phyloP scores from a whole-genome alignment of 2,329 filamentous ascomycete species.

The Ramularia endophylla region DNA sequence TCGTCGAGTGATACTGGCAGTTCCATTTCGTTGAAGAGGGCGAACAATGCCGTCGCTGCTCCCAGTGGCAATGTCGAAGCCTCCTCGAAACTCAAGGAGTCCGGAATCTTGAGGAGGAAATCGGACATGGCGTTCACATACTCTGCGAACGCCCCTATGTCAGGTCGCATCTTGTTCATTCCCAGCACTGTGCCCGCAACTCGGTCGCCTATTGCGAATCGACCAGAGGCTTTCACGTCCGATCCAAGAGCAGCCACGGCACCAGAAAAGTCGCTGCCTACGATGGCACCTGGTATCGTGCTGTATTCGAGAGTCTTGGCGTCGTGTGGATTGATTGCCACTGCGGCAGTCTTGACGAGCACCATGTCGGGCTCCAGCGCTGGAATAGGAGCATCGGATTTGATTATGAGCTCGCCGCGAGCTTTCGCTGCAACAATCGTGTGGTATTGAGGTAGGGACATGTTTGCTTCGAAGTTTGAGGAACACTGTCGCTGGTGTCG shows the following conservation, averaged over 20 bases:
- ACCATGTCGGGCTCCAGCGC: neutral
- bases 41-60: too few relatives aligned
- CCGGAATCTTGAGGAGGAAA: neutral
- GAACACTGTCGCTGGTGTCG: too few relatives aligned
- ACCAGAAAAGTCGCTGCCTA: constrained; percentile 46
- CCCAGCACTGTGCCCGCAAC: constrained; percentile 48
- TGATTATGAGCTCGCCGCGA: too few relatives aligned
- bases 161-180: constrained; percentile 31
- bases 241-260: constrained; percentile 46
- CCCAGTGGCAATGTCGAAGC: neutral
- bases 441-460: too few relatives aligned
- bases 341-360: constrained; percentile 8
- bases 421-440: too few relatives aligned
- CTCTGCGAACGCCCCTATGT: constrained; percentile 49
- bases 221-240: constrained; percentile 31
- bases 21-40: too few relatives aligned
- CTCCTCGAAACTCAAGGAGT: neutral
- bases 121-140: constrained; percentile 4
- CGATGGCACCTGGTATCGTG: constrained; percentile 25
- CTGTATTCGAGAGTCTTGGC: constrained; percentile 30
- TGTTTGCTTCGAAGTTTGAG: too few relatives aligned
- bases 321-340: constrained; percentile 36
- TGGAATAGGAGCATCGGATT: constrained; percentile 1
- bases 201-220: constrained; percentile 38
- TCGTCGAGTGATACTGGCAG: too few relatives aligned